Evolutionary conservation across 2,329 filamentous ascomycete genomes (phyloP), one percentile per base, ranked within the genome.

Genomic region (Trichoderma arundinaceum): DNA sequence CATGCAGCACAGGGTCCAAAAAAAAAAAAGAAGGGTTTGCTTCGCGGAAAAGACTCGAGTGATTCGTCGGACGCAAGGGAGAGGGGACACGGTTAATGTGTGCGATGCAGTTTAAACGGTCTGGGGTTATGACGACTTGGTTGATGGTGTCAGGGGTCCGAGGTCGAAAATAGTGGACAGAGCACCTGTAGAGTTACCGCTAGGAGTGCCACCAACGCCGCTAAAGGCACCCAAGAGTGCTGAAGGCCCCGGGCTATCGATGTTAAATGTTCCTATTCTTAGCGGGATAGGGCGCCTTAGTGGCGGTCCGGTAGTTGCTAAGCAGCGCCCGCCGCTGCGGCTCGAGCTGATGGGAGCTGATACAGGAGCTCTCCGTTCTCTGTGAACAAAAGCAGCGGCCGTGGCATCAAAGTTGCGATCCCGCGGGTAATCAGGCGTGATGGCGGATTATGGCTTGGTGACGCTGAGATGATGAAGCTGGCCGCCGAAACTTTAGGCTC

Each of bases 31-130:
- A 60, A 39, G 54, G 44, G 48, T 44, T 59, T 51, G 46, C 49
- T 59, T 59, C 41, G 35, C 33, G 38, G 33, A 38, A 51, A 41
- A 35, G 46, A 33, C 49, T 32, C 33, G 56, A 53, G 35, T 64
- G 53, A 64, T 64, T 64, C 62, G 64, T 60, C 57, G 51, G 57
- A 61, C 32, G 64, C 56, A 66, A 44, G 46, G 33, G 56, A 65
- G 52, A 53, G 64, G 57, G 64, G 46, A 65, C 46, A 51, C 46
- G 56, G 63, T 44, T 44, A 60, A 60, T 38, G 64, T 52, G 61
- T 28, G 61, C 22, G 52, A 64, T 57, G 62, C 46, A 48, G 64
- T 56, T 44, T 38, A 65, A 54, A 53, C 48, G 46, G 56, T 58
- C 52, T 64, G 52, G 41, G 61, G 51, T 56, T 51, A 49, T 64